phyloP scores from a whole-genome alignment of 352 stramenopile species.

The Pelagophyceae sp. region DNA sequence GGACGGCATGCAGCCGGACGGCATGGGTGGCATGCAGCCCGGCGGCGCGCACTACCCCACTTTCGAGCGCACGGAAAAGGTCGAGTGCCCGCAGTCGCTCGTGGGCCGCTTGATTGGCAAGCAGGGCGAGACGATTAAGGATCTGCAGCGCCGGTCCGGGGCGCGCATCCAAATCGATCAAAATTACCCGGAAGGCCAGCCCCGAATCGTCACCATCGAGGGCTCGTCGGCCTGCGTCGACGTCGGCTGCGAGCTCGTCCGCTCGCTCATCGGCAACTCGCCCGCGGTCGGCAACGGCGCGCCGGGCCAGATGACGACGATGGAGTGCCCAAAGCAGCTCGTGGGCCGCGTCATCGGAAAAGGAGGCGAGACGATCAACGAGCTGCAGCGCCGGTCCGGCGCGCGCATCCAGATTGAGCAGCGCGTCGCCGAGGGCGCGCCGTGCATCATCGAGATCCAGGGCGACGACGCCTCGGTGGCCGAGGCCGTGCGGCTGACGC shows the following conservation, averaged over 20 bases:
- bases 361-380: constrained; percentile 55
- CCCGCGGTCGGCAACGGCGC: constrained; percentile 11
- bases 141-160: constrained; percentile 51
- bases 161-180: constrained; percentile 57
- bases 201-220: constrained; percentile 47
- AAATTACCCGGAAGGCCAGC: constrained; percentile 46
- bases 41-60: too few relatives aligned
- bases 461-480: neutral
- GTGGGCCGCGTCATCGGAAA: constrained; percentile 56
- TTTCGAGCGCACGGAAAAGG: neutral
- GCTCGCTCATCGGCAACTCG: constrained; percentile 14
- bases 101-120: constrained; percentile 55
- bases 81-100: constrained; percentile 15
- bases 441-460: constrained; percentile 44
- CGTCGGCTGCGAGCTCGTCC: constrained; percentile 2
- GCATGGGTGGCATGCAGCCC: too few relatives aligned
- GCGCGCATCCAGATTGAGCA: constrained; percentile 62
- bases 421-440: constrained; percentile 43
- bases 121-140: constrained; percentile 54
- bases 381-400: constrained; percentile 50
- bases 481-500: neutral
- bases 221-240: neutral
- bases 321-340: constrained; percentile 48
- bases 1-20: neutral
- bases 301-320: constrained; percentile 40